Base-by-base conservation (phyloP, 73 alveolate genomes). In the Uronychia binucleata region DNA sequence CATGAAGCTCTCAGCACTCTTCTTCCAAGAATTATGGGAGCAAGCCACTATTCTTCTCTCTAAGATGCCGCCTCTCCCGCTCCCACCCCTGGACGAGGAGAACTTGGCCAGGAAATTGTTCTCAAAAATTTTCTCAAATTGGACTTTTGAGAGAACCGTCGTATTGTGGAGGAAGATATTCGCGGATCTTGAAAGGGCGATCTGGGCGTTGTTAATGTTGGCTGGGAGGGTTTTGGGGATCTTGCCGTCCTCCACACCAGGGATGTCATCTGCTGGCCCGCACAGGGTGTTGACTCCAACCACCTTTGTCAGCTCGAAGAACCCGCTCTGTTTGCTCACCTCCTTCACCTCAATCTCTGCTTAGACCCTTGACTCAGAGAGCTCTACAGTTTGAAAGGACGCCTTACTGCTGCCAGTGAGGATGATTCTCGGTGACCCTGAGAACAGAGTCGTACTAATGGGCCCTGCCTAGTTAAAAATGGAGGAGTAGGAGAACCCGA, bases 21-120 rank as follows among this genome's bases (percentile, higher is more conserved):
- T 57, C 91, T 46, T 85, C 91, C 91, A 85, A 8, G 91, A 28
- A 46, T 85, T 85, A 31, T 85, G 91, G 26, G 81, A 78, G 11
- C 58, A 76, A 25, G 77, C 91, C 27, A 79, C n/a, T 58, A 85
- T 8, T 35, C 81, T 85, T 29, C 91, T 77, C 58, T 85, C 91
- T 1, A 85, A n/a, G 28, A 85, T 85, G 19, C 58, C 86, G 26
- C 80, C 81, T 77, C 67, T 77, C 8, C 90, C 26, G 33, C 59
- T 8, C 46, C 26, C 75, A 27, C 35, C 28, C 27, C 76, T 82
- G 8, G 28, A 79, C 34, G 33, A 14, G 26, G 31, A 31, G 78
- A 33, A 19, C 1, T 67, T 82, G 74, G 28, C 58, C 29, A 1
- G 33, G 35, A 26, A 85, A 77, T n/a, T 32, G n/a, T 77, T 46